Conservation (phyloP, 805 yeast genomes). For the Hanseniaspora mollemarum region DNA sequence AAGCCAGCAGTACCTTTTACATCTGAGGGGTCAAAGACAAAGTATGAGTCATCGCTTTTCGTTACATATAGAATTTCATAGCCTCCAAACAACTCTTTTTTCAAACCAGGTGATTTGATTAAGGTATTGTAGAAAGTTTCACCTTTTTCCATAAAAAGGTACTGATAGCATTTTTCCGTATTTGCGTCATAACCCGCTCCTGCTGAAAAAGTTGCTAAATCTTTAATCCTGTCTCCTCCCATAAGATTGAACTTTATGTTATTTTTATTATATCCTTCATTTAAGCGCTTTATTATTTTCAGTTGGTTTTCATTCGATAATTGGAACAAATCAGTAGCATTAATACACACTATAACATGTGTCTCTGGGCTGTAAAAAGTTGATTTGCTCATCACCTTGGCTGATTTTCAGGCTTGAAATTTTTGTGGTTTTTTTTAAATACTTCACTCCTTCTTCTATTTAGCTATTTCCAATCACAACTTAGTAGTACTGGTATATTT, state of each 20-base stretch:
- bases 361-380: constrained; percentile 4
- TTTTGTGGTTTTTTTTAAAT: not conserved
- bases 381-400: not conserved
- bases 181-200: constrained; percentile 26
- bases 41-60: not conserved
- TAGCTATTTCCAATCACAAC: not conserved
- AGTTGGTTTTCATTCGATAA: constrained; percentile 23
- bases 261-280: constrained; percentile 42
- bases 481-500: no score
- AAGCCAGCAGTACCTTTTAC: constrained; percentile 32
- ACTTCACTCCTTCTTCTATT: not conserved
- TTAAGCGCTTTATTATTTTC: constrained; percentile 29
- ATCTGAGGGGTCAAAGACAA: constrained; percentile 16
- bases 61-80: not conserved
- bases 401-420: not conserved
- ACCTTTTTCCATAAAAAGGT: constrained; percentile 19
- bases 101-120: constrained; percentile 17
- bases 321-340: constrained; percentile 27
- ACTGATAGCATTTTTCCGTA: constrained; percentile 24
- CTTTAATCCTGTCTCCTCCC: constrained; percentile 34
- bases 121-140: constrained; percentile 19
- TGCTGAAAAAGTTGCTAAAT: constrained; percentile 17
- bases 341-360: constrained; percentile 24
- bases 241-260: constrained; percentile 36
- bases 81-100: not conserved